Percentiles rank a stretch among this genome's conserved stretches.
phyloP scores from a whole-genome alignment of 1,139 yeast species.

The Blastobotrys niveus region DNA sequence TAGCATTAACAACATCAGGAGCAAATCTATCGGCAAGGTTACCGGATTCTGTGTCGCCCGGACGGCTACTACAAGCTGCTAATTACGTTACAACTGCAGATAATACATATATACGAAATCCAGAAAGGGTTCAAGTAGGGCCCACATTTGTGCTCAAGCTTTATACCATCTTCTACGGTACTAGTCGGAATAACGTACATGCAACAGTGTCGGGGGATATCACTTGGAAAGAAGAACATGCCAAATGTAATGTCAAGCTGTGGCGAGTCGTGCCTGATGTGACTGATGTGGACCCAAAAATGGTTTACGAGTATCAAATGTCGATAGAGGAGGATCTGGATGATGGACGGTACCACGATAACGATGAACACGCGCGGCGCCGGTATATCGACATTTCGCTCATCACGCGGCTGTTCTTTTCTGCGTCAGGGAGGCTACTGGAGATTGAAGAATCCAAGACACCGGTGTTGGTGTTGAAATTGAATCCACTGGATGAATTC shows the following conservation, averaged over 20 bases:
- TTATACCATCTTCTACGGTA: slow-evolving; percentile 62
- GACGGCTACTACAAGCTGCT: slow-evolving; percentile 61
- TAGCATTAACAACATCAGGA: slow-evolving; percentile 67
- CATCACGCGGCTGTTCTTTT: slow-evolving; percentile 56
- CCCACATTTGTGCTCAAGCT: slow-evolving; percentile 55
- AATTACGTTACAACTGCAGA: slow-evolving; percentile 44
- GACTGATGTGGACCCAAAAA: background rate
- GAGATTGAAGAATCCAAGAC: slow-evolving; percentile 58
- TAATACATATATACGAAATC: slow-evolving; percentile 20
- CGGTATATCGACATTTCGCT: slow-evolving; percentile 39
- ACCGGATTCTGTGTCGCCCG: slow-evolving; percentile 57
- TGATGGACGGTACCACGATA: slow-evolving; percentile 72
- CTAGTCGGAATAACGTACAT: slow-evolving; percentile 38
- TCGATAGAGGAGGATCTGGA: slow-evolving; percentile 54
- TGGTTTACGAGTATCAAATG: slow-evolving; percentile 42
- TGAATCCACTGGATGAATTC: slow-evolving; percentile 33
- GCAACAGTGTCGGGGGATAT: slow-evolving; percentile 40
- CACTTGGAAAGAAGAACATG: slow-evolving; percentile 71
- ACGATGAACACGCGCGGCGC: slow-evolving; percentile 41
- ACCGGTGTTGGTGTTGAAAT: slow-evolving; percentile 64
- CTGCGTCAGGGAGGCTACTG: slow-evolving; percentile 65
- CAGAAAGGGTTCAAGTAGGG: slow-evolving; percentile 35
- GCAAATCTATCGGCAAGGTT: slow-evolving; percentile 52
- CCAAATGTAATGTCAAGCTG: slow-evolving; percentile 48
- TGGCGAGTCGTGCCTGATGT: slow-evolving; percentile 30